Base-by-base conservation (phyloP, 352 stramenopile genomes). In the Achlya hypogyna region DNA sequence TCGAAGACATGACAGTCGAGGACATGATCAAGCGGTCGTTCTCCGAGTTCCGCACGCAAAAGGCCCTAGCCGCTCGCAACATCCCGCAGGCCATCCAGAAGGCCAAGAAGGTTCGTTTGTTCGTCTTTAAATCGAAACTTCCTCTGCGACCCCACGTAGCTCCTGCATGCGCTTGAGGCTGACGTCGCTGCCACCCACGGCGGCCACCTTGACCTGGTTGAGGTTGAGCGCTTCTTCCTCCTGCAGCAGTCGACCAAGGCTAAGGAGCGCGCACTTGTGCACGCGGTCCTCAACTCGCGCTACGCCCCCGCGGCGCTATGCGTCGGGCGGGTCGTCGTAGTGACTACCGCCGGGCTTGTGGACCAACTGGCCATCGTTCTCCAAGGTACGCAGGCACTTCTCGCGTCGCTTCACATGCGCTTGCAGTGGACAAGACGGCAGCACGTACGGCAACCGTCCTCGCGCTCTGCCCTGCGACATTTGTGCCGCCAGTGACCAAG, bases 11-110 rank as follows among this genome's bases (percentile, higher is more conserved):
- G 20, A 96, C 98, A 70, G 95, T 97, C 5, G 96, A 99, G 76
- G 99, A 98, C 73, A 91, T 99, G 71, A 94, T 99, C 58, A 93
- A 95, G 65, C 93, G 96, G 60, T 99, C 95, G 2, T 99, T 99
- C 72, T 93, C 99, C 66, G 91, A 97, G 68, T 96, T 96, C 69
- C 89, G 96, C 69, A 93, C 91, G 69, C 81, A 96, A 59, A 82
- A 92, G 66, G 74, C 81, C 18, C 73, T 94, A 6, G 75, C 82
- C 5, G 84, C 82, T 32, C 89, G 85, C 64, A 87, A 90, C 42
- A 88, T 92, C 45, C 81, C 85, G 4, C 76, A 59, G 63, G 63
- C 90, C 25, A 88, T 94, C 35, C 74, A 84, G 66, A 86, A 86
- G 23, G 81, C 76, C 27, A 78, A 79, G 60, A 65, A 72, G 25